A percentile compares a stretch with the other conserved stretches of the same genome.
phyloP scores from a whole-genome alignment of 768 basidiomycete genomes.

The Tephrocybe sp. region DNA sequence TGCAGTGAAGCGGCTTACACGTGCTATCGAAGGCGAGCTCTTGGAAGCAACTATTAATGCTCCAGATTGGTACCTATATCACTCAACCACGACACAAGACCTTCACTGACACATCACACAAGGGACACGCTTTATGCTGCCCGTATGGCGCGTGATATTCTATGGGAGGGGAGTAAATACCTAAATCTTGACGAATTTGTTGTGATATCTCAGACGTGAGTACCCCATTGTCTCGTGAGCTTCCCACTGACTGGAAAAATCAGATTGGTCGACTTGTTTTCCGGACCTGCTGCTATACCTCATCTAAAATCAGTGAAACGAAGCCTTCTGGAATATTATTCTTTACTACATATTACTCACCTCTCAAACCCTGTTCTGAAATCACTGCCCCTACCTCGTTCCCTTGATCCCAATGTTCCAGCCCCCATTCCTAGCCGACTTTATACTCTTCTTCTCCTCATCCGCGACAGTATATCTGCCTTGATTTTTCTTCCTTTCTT shows the following conservation, averaged over 20 bases:
- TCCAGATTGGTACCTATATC: slow-evolving; percentile 75
- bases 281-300: slow-evolving; percentile 58
- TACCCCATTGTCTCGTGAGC: slow-evolving; percentile 16
- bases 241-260: slow-evolving; percentile 10
- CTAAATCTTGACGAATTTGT: slow-evolving; percentile 84
- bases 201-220: slow-evolving; percentile 86
- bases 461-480: slow-evolving; percentile 72
- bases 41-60: slow-evolving; percentile 84
- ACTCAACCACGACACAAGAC: background rate
- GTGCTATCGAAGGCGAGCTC: slow-evolving; percentile 66
- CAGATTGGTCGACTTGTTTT: slow-evolving; percentile 88
- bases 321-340: slow-evolving; percentile 83
- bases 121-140: slow-evolving; percentile 92
- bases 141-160: slow-evolving; percentile 86
- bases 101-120: slow-evolving; percentile 7
- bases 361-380: slow-evolving; percentile 85
- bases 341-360: slow-evolving; percentile 74
- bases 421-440: slow-evolving; percentile 81
- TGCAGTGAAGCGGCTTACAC: slow-evolving; percentile 86
- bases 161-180: slow-evolving; percentile 83
- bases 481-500: slow-evolving; percentile 85
- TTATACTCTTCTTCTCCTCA: slow-evolving; percentile 70
- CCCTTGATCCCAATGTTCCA: slow-evolving; percentile 75
- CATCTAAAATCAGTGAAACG: slow-evolving; percentile 62
- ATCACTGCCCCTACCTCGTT: slow-evolving; percentile 78